Evolutionary conservation across 257 asterid genomes (phyloP).

Genomic region (Solanum lycopersicoides): DNA sequence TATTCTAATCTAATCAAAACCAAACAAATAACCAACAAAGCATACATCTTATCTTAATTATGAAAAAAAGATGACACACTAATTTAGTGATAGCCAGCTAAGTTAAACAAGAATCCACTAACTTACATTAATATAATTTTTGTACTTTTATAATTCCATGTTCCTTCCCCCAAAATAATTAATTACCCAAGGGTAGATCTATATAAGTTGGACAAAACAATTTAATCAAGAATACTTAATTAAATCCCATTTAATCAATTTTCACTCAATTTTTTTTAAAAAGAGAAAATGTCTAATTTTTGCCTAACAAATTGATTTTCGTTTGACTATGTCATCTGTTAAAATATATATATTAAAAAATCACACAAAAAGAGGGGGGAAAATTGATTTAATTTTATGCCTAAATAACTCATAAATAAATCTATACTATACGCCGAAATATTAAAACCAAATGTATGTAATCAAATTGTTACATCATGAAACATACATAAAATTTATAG

Average conservation of each 20-base stretch:
- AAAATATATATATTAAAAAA: too few species aligned
- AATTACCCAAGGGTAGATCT: not conserved
- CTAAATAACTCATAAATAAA: not conserved
- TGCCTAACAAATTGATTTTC: not conserved
- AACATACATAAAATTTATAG: too few species aligned
- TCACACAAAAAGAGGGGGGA: too few species aligned
- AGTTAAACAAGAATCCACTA: conserved; percentile 19
- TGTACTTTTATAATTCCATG: not conserved
- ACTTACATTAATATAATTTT: conserved; percentile 4
- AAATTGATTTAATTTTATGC: not conserved
- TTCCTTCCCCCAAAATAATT: not conserved
- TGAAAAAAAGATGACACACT: not conserved
- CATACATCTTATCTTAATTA: conserved; percentile 1
- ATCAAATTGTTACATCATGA: not conserved
- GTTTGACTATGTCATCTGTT: not conserved
- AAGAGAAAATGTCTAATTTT: not conserved
- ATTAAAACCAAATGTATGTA: not conserved
- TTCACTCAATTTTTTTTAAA: too few species aligned
- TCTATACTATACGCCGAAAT: not conserved
- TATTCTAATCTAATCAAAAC: conserved; percentile 3
- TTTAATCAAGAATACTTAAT: not conserved
- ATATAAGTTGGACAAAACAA: not conserved
- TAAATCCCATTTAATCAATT: not conserved
- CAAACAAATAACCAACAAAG: conserved; percentile 3
- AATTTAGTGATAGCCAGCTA: conserved; percentile 53